These are phyloP conservation scores for Rhizomucor miehei DNA, from an alignment of 371 early-diverging fungal genomes.

Conservation along the genomic window DNA sequence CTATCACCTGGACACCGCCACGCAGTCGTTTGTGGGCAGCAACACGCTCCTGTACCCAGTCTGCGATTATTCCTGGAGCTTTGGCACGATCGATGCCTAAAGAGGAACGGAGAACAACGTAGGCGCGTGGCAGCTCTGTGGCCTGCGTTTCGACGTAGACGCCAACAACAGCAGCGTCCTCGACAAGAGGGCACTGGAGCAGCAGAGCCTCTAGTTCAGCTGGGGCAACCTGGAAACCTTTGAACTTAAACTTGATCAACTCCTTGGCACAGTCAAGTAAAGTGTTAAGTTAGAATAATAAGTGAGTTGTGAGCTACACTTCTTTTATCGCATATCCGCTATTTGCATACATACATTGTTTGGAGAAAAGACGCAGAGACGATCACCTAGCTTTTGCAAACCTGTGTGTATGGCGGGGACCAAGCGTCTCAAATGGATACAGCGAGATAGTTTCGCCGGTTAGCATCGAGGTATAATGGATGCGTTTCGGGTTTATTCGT, in stretches of 20 bases:
- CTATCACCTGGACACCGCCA: slow-evolving; percentile 71
- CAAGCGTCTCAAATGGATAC: slow-evolving; percentile 2
- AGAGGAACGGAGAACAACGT: slow-evolving; percentile 52
- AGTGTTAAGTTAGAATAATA: too few species aligned
- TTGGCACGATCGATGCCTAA: background rate
- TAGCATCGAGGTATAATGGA: slow-evolving; percentile 14
- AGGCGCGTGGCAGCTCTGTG: slow-evolving; percentile 83
- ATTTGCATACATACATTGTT: slow-evolving; percentile 8
- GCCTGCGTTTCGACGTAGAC: slow-evolving; percentile 55
- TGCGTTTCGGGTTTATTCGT: slow-evolving; percentile 4
- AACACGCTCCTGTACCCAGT: slow-evolving; percentile 61
- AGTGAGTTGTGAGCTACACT: too few species aligned
- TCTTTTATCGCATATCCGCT: background rate
- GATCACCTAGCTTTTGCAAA: slow-evolving; percentile 12
- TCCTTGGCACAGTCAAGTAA: slow-evolving; percentile 77
- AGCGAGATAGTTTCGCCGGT: slow-evolving; percentile 9
- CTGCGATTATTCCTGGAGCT: slow-evolving; percentile 38
- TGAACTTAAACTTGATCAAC: slow-evolving; percentile 59
- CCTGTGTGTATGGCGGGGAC: slow-evolving; percentile 9
- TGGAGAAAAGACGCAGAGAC: slow-evolving; percentile 11
- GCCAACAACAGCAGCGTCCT: slow-evolving; percentile 75
- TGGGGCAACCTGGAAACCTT: slow-evolving; percentile 76
- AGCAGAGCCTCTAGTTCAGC: slow-evolving; percentile 66
- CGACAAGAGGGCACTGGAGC: slow-evolving; percentile 61
- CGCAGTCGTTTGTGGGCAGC: slow-evolving; percentile 71